phyloP scores from a whole-genome alignment of 495 filamentous ascomycete genomes.

The Collariella sp. region DNA sequence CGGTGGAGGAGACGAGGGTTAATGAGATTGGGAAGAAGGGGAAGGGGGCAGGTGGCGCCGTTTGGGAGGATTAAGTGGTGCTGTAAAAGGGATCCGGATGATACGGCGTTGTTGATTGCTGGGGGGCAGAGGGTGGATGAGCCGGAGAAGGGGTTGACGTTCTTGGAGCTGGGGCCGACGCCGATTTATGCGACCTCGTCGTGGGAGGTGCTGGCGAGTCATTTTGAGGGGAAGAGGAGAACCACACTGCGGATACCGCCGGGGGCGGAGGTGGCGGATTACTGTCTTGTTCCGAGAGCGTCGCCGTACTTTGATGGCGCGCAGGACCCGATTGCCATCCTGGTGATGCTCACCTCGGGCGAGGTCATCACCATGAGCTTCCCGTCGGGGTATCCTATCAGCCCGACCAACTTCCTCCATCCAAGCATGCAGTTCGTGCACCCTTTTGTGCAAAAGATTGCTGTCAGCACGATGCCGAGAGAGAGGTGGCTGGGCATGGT shows the following conservation, averaged over 20 bases:
- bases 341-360: slow-evolving; percentile 72
- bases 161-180: slow-evolving; percentile 80
- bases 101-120: slow-evolving; percentile 80
- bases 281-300: slow-evolving; percentile 69
- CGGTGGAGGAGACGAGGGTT: slow-evolving; percentile 61
- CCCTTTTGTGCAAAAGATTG: slow-evolving; percentile 68
- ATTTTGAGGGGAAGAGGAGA: slow-evolving; percentile 65
- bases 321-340: slow-evolving; percentile 79
- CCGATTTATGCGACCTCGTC: slow-evolving; percentile 85
- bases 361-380: slow-evolving; percentile 85
- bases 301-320: slow-evolving; percentile 80
- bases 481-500: slow-evolving; percentile 80
- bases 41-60: slow-evolving; percentile 45
- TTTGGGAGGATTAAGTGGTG: slow-evolving; percentile 80
- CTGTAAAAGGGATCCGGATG: slow-evolving; percentile 81
- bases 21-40: slow-evolving; percentile 38
- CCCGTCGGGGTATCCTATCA: slow-evolving; percentile 81
- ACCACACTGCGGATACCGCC: slow-evolving; percentile 69
- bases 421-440: slow-evolving; percentile 75
- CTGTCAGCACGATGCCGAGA: slow-evolving; percentile 60
- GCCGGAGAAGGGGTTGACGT: slow-evolving; percentile 65
- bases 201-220: slow-evolving; percentile 68
- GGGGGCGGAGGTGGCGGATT: slow-evolving; percentile 68
- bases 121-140: slow-evolving; percentile 62
- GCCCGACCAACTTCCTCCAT: slow-evolving; percentile 83